Conservation (phyloP, 2,329 filamentous ascomycete genomes). For the Ceratocystis papillata region DNA sequence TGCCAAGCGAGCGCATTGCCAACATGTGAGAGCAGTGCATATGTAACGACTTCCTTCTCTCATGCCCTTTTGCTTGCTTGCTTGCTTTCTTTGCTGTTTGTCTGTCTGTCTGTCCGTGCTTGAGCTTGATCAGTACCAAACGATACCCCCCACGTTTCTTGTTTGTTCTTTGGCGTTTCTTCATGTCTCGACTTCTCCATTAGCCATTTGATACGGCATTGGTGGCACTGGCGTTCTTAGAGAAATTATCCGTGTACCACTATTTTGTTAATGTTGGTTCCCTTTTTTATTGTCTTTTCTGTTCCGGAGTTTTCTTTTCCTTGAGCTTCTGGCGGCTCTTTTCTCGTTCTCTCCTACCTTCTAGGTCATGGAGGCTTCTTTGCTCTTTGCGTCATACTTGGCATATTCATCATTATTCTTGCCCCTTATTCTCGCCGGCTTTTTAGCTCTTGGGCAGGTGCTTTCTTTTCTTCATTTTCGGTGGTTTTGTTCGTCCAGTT, state of each 20-base stretch:
- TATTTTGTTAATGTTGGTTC: slow-evolving; percentile 21
- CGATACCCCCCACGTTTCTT: slow-evolving; percentile 25
- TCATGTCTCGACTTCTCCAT: slow-evolving; percentile 16
- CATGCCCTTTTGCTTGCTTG: slow-evolving; percentile 20
- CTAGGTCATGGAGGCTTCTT: slow-evolving; percentile 16
- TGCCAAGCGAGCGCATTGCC: slow-evolving; percentile 49
- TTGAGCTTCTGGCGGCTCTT: slow-evolving; percentile 16
- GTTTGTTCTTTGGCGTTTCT: slow-evolving; percentile 22
- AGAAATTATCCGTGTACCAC: slow-evolving; percentile 23
- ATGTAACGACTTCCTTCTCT: background rate
- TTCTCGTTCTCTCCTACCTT: slow-evolving; percentile 10
- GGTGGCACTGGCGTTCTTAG: slow-evolving; percentile 18
- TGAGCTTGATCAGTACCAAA: slow-evolving; percentile 25
- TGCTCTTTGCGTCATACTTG: slow-evolving; percentile 16
- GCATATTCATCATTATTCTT: slow-evolving; percentile 16
- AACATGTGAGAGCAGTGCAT: slow-evolving; percentile 36
- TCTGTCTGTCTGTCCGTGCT: slow-evolving; percentile 21
- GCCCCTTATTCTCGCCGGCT: slow-evolving; percentile 8
- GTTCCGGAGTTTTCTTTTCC: slow-evolving; percentile 18
- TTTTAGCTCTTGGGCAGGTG: slow-evolving; percentile 6
- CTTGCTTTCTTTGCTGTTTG: slow-evolving; percentile 20
- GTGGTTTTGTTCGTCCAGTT: background rate
- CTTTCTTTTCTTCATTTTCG: slow-evolving; percentile 7
- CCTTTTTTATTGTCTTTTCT: slow-evolving; percentile 15
- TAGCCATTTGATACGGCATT: slow-evolving; percentile 15